Conservation (phyloP, 2,329 filamentous ascomycete genomes). For the Penicillium sp. region DNA sequence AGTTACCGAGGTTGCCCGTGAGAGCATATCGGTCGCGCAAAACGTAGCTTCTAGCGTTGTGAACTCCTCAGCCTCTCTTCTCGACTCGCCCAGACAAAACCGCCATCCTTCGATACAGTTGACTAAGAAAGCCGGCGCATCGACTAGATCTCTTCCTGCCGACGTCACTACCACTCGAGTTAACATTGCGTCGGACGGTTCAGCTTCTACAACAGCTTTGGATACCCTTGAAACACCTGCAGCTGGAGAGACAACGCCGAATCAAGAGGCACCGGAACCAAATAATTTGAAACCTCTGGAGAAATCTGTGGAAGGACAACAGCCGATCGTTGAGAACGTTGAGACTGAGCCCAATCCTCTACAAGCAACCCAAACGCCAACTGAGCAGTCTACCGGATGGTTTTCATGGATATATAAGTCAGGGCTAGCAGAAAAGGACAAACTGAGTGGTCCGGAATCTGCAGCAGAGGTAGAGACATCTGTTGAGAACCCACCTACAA, state of each 20-base stretch:
- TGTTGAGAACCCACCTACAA: slow-evolving; percentile 18
- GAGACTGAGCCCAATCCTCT: slow-evolving; percentile 22
- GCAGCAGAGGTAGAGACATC: slow-evolving; percentile 22
- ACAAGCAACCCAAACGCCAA: slow-evolving; percentile 17
- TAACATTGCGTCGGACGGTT: slow-evolving; percentile 52
- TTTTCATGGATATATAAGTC: slow-evolving; percentile 47
- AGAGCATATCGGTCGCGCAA: slow-evolving; percentile 55
- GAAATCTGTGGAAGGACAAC: slow-evolving; percentile 28
- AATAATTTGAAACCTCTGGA: slow-evolving; percentile 19
- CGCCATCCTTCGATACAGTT: slow-evolving; percentile 50
- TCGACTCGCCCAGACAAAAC: slow-evolving; percentile 34
- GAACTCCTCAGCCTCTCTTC: slow-evolving; percentile 39
- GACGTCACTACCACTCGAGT: slow-evolving; percentile 53
- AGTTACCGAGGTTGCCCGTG: slow-evolving; percentile 56
- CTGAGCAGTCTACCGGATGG: slow-evolving; percentile 41
- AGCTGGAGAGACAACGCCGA: slow-evolving; percentile 18
- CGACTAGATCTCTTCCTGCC: slow-evolving; percentile 53
- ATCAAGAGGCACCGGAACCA: slow-evolving; percentile 17
- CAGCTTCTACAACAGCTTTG: slow-evolving; percentile 39
- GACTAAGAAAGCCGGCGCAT: slow-evolving; percentile 48
- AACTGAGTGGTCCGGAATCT: slow-evolving; percentile 20
- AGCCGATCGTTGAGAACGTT: slow-evolving; percentile 17
- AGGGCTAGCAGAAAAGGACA: slow-evolving; percentile 20
- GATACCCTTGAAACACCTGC: slow-evolving; percentile 27
- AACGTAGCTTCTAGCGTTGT: slow-evolving; percentile 45